These are phyloP conservation scores for Theobroma grandiflorum DNA, from an alignment of 441 rosid species.

Conservation along the genomic window DNA sequence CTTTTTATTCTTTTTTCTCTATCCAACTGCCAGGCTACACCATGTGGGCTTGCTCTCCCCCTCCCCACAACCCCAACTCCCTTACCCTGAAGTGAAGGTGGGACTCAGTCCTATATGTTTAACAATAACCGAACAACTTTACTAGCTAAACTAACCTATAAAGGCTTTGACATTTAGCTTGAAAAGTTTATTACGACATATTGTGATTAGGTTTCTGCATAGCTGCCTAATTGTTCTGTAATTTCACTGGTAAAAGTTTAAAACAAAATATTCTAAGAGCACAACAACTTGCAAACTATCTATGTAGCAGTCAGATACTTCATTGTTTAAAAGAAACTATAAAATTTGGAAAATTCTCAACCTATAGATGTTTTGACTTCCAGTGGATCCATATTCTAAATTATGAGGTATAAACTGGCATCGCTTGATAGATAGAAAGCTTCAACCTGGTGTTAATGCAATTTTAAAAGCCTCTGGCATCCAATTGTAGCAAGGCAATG, in stretches of 20 bases:
- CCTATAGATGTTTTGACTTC: conserved; percentile 3
- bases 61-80: not conserved
- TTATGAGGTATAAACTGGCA: not conserved
- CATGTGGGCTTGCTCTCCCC: not conserved
- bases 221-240: not conserved
- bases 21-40: not conserved
- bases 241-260: not conserved
- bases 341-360: not conserved
- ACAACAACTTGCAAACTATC: not conserved
- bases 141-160: not conserved
- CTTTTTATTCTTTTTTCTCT: conserved; percentile 3
- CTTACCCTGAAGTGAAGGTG: not conserved
- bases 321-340: not conserved
- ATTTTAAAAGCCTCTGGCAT: conserved; percentile 2
- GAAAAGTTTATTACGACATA: not conserved
- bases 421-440: not conserved
- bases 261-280: not conserved
- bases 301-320: not conserved
- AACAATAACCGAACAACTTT: not conserved
- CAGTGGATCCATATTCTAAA: not conserved
- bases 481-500: not conserved
- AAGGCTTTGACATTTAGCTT: not conserved
- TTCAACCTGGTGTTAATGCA: not conserved
- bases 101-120: not conserved
- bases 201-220: not conserved